These are phyloP conservation scores for Jamesozyma gamospora DNA, from an alignment of 805 yeast species.

Conservation along the genomic window DNA sequence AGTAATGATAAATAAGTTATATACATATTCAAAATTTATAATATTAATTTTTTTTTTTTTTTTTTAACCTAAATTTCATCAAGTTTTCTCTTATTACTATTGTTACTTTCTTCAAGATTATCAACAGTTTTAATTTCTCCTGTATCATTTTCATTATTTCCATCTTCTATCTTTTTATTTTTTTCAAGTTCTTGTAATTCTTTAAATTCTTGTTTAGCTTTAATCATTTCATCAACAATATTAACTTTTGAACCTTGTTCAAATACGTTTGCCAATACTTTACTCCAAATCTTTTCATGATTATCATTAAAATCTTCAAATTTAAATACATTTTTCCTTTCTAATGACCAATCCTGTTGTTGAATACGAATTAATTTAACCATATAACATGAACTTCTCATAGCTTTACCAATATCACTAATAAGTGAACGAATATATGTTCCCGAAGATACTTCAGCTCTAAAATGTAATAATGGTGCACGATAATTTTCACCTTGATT, in stretches of 20 bases:
- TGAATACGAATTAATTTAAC: conserved; percentile 60
- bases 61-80: conserved; percentile 6
- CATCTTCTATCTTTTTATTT: background rate
- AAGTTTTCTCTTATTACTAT: conserved; percentile 8
- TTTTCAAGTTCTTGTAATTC: conserved; percentile 2
- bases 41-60: too few relatives aligned
- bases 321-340: conserved; percentile 54
- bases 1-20: too few relatives aligned
- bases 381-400: conserved; percentile 81
- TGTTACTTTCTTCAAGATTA: background rate
- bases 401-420: conserved; percentile 78
- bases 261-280: conserved; percentile 47
- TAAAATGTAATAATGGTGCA: conserved; percentile 65
- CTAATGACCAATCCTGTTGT: conserved; percentile 81
- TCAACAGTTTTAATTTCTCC: background rate
- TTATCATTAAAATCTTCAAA: conserved; percentile 53
- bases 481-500: conserved; percentile 34
- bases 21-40: too few relatives aligned
- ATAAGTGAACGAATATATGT: conserved; percentile 86
- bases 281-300: conserved; percentile 61
- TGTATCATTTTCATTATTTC: background rate
- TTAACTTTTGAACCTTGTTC: conserved; percentile 35
- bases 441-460: conserved; percentile 81
- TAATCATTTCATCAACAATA: conserved; percentile 31
- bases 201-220: conserved; percentile 19